These are phyloP conservation scores for Phaseolus coccineus DNA, from an alignment of 331 rosid genomes.

Conservation along the genomic window DNA sequence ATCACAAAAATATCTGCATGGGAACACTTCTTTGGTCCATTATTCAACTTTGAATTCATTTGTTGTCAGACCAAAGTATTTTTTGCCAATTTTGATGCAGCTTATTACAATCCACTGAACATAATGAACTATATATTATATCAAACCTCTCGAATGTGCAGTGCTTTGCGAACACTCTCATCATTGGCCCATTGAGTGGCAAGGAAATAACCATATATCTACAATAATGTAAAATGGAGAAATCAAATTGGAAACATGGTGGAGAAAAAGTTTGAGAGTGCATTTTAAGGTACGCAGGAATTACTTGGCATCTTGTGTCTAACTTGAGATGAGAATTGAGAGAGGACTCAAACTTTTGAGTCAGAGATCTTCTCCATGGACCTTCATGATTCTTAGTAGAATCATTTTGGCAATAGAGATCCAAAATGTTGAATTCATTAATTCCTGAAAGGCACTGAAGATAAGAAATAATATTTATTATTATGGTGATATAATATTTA, in stretches of 20 bases:
- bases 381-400: neutral
- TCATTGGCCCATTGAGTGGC: conserved; percentile 45
- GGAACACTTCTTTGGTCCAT: too few relatives aligned
- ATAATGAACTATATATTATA: neutral
- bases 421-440: neutral
- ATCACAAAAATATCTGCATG: too few relatives aligned
- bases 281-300: neutral
- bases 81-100: too few relatives aligned
- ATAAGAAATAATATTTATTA: neutral
- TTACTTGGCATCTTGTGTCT: conserved; percentile 34
- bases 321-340: conserved; percentile 14
- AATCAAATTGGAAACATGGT: neutral
- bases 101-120: neutral
- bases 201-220: conserved; percentile 38
- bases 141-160: conserved; percentile 45
- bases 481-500: neutral
- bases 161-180: conserved; percentile 36
- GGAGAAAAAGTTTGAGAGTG: neutral
- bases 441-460: conserved; percentile 38
- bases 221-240: neutral
- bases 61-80: too few relatives aligned
- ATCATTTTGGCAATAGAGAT: neutral
- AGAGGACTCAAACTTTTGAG: neutral
- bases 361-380: conserved; percentile 15
- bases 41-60: too few relatives aligned